Conservation (phyloP, 257 asterid genomes). For the Rauvolfia tetraphylla region DNA sequence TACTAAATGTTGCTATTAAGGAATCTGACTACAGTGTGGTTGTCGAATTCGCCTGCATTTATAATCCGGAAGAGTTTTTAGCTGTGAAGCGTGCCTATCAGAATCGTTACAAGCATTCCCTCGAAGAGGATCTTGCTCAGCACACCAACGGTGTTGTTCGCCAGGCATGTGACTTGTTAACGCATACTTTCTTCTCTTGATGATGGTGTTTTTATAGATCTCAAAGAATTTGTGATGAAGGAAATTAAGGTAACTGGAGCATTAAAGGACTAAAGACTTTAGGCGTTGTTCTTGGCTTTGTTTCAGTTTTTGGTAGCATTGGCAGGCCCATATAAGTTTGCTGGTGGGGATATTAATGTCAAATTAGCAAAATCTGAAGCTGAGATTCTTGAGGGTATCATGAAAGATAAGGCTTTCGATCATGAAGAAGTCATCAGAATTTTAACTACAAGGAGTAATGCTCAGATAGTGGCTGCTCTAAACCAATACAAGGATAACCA, state of each 20-base stretch:
- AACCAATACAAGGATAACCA: conserved; percentile 59
- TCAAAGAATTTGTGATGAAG: background rate
- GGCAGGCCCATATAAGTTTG: conserved; percentile 56
- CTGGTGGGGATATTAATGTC: conserved; percentile 49
- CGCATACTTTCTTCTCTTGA: background rate
- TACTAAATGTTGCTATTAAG: conserved; percentile 54
- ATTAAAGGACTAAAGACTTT: background rate
- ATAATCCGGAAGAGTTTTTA: conserved; percentile 51
- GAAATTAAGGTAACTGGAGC: background rate
- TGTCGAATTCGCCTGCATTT: conserved; percentile 46
- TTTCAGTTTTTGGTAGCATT: conserved; percentile 55
- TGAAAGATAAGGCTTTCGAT: conserved; percentile 39
- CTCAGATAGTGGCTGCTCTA: conserved; percentile 62
- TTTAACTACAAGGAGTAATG: conserved; percentile 66
- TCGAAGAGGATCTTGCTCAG: conserved; percentile 75
- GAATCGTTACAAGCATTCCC: conserved; percentile 52
- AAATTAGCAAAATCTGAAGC: conserved; percentile 58
- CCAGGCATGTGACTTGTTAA: conserved; percentile 27
- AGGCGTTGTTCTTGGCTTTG: background rate
- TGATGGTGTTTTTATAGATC: background rate
- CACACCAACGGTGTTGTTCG: conserved; percentile 53
- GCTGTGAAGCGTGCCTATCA: conserved; percentile 63
- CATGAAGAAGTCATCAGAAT: conserved; percentile 66
- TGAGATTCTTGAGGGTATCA: conserved; percentile 32
- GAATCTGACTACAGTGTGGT: conserved; percentile 44